phyloP scores from a whole-genome alignment of 495 filamentous ascomycete genomes.

The Glarea lozoyensis region DNA sequence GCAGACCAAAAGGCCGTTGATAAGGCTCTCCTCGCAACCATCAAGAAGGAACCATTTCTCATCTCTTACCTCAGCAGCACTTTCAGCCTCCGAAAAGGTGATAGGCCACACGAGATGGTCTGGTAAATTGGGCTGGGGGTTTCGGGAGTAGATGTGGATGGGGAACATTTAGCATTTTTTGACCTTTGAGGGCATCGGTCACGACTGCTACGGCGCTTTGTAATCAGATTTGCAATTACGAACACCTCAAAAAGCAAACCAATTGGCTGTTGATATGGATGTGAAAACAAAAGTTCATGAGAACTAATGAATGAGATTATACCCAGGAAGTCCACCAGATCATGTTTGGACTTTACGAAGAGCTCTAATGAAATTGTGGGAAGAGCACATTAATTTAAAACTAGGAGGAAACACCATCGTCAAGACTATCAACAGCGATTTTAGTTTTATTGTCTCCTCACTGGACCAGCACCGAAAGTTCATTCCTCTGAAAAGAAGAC shows the following conservation, averaged over 20 bases:
- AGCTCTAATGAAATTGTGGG: too few species aligned
- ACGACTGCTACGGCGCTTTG: constrained; percentile 23
- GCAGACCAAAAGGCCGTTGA: constrained; percentile 97
- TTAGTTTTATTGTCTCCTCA: too few species aligned
- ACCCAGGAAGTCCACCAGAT: too few species aligned
- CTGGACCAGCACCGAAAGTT: too few species aligned
- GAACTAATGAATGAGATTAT: too few species aligned
- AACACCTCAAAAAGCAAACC: constrained; percentile 20
- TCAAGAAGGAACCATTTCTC: constrained; percentile 94
- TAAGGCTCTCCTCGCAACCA: constrained; percentile 78
- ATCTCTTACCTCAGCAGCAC: constrained; percentile 79
- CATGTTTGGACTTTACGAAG: too few species aligned
- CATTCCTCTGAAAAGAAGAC: too few species aligned
- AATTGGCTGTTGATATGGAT: not conserved
- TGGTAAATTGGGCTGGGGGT: constrained; percentile 45
- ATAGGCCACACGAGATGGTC: constrained; percentile 97
- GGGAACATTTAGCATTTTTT: constrained; percentile 18
- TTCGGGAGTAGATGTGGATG: constrained; percentile 14
- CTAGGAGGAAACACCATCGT: too few species aligned
- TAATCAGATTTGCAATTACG: constrained; percentile 27
- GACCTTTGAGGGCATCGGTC: constrained; percentile 20
- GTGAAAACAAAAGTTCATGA: not conserved
- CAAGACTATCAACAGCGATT: too few species aligned
- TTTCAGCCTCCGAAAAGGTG: constrained; percentile 95
- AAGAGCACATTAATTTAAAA: too few species aligned